phyloP scores from a whole-genome alignment of 2,329 filamentous ascomycete genomes.

The Colletotrichum noveboracense region DNA sequence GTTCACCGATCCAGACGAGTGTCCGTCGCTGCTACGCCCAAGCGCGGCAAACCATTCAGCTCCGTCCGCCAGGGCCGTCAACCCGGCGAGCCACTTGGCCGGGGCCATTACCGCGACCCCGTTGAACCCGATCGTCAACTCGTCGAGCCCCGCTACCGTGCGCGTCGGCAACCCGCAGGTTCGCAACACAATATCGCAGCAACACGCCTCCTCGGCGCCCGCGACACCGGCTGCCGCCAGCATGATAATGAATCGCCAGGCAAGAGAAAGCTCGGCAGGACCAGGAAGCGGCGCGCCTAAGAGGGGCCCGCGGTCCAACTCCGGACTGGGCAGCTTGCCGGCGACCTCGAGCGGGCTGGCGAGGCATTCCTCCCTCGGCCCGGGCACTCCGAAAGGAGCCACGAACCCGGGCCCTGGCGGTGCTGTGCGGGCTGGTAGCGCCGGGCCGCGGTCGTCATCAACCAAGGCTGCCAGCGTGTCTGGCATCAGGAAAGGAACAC shows the following conservation, averaged over 20 bases:
- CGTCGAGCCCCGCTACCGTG: slow-evolving; percentile 46
- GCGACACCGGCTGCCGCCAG: slow-evolving; percentile 65
- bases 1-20: slow-evolving; percentile 66
- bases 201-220: slow-evolving; percentile 61
- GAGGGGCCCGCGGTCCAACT: slow-evolving; percentile 54
- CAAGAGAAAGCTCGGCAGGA: slow-evolving; percentile 63
- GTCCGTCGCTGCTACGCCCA: slow-evolving; percentile 66
- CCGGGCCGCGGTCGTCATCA: slow-evolving; percentile 58
- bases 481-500: slow-evolving; percentile 53
- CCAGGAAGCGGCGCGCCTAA: slow-evolving; percentile 56
- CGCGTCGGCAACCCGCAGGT: slow-evolving; percentile 51
- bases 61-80: slow-evolving; percentile 46
- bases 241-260: slow-evolving; percentile 62
- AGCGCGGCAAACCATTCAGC: slow-evolving; percentile 57
- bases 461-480: slow-evolving; percentile 47
- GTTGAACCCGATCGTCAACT: slow-evolving; percentile 40
- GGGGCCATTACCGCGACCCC: slow-evolving; percentile 36
- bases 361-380: slow-evolving; percentile 67
- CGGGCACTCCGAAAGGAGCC: slow-evolving; percentile 62
- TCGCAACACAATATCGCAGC: slow-evolving; percentile 55
- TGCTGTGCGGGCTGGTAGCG: slow-evolving; percentile 59
- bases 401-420: slow-evolving; percentile 35
- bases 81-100: slow-evolving; percentile 42
- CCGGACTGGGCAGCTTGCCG: slow-evolving; percentile 51
- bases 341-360: slow-evolving; percentile 63